phyloP scores from a whole-genome alignment of 2,329 filamentous ascomycete genomes.

The Tolypocladium guangdongense region DNA sequence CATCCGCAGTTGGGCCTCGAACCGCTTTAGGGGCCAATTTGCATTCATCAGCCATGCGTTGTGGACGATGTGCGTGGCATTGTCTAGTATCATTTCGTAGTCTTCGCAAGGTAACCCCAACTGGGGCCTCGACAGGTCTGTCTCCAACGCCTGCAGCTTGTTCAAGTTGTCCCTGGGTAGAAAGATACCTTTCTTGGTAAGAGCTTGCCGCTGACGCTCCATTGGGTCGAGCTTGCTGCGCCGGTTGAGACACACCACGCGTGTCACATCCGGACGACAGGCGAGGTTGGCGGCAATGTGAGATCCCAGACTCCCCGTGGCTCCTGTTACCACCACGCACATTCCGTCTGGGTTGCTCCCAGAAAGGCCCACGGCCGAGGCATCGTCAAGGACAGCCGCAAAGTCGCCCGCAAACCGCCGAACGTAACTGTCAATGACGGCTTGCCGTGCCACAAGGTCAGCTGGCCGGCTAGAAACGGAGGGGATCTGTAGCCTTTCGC shows the following conservation, averaged over 20 bases:
- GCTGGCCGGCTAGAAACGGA: not conserved
- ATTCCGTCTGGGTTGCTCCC: not conserved
- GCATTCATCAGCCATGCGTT: conserved; percentile 40
- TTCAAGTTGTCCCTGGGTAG: not conserved
- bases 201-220: not conserved
- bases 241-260: conserved; percentile 35
- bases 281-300: conserved; percentile 22
- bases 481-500: not conserved
- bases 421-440: not conserved
- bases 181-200: not conserved
- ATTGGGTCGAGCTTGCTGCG: not conserved
- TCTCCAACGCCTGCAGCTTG: not conserved
- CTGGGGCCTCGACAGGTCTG: conserved; percentile 14
- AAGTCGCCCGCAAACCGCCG: not conserved
- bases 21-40: conserved; percentile 20
- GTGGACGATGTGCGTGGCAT: conserved; percentile 37
- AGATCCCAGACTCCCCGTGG: conserved; percentile 25
- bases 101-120: conserved; percentile 28
- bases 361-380: not conserved
- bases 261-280: conserved; percentile 11
- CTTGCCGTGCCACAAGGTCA: not conserved
- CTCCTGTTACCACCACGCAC: conserved; percentile 24
- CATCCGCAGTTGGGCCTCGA: conserved; percentile 30
- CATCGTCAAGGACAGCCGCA: not conserved
- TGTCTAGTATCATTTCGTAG: conserved; percentile 24